Evolutionary conservation across 768 basidiomycete genomes (phyloP).

Genomic region (Artomyces pyxidatus): DNA sequence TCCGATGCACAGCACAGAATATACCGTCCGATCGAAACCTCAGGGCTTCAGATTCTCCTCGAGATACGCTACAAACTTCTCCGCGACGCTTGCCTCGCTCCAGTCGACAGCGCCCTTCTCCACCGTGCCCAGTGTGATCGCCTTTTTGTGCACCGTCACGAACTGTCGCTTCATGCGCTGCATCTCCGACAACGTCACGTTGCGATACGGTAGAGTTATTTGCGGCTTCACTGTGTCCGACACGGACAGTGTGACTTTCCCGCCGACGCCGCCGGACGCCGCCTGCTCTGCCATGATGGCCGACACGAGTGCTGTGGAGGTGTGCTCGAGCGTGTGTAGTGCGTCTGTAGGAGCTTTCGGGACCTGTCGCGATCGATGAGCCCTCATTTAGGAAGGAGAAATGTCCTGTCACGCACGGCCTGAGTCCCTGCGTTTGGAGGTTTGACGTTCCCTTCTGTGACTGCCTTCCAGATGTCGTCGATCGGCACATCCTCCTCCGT

Average conservation of each 20-base stretch:
- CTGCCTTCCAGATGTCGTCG: conserved; percentile 70
- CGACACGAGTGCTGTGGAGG: conserved; percentile 61
- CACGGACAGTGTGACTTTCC: conserved; percentile 39
- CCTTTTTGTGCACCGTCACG: conserved; percentile 82
- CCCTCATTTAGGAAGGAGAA: not conserved
- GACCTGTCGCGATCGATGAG: conserved; percentile 36
- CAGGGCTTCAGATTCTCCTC: conserved; percentile 56
- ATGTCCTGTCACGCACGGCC: conserved; percentile 37
- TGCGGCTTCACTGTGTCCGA: conserved; percentile 34
- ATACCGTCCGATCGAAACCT: too few species aligned
- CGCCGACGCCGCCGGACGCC: conserved; percentile 43
- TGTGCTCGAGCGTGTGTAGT: conserved; percentile 76
- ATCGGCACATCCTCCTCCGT: conserved; percentile 58
- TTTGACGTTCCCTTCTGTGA: conserved; percentile 74
- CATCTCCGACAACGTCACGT: conserved; percentile 76
- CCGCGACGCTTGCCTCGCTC: conserved; percentile 61
- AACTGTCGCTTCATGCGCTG: conserved; percentile 91
- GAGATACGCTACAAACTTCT: conserved; percentile 63
- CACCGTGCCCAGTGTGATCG: conserved; percentile 73
- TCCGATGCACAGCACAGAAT: too few species aligned
- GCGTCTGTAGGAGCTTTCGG: conserved; percentile 84
- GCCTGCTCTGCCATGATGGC: conserved; percentile 60
- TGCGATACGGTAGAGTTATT: conserved; percentile 59
- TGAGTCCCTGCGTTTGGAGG: conserved; percentile 83
- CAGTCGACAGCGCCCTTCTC: conserved; percentile 74